These are phyloP conservation scores for Amylostereum areolatum DNA, from an alignment of 1,284 basidiomycete species.

Conservation along the genomic window DNA sequence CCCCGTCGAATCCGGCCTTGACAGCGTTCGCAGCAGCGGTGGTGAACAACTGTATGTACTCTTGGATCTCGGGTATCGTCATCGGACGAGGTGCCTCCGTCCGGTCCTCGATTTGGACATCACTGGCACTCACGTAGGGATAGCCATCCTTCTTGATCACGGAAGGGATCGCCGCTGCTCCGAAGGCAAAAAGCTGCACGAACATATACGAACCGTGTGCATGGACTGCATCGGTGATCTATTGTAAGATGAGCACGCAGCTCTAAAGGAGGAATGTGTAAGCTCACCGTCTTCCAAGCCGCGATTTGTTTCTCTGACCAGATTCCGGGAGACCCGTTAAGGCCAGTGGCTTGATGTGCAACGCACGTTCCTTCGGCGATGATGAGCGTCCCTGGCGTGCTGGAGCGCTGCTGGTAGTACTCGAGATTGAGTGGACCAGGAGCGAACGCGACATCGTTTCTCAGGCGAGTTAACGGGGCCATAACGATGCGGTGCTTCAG, in stretches of 20 bases:
- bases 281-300: slow-evolving; percentile 39
- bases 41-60: slow-evolving; percentile 32
- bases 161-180: slow-evolving; percentile 29
- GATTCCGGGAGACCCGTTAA: slow-evolving; percentile 32
- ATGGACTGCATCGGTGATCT: slow-evolving; percentile 23
- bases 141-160: slow-evolving; percentile 23
- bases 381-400: slow-evolving; percentile 36
- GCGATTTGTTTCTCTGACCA: slow-evolving; percentile 37
- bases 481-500: slow-evolving; percentile 40
- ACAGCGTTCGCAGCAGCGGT: slow-evolving; percentile 36
- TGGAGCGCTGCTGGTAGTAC: slow-evolving; percentile 42
- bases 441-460: slow-evolving; percentile 22
- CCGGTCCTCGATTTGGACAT: slow-evolving; percentile 31
- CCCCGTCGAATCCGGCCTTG: slow-evolving; percentile 41
- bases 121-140: slow-evolving; percentile 32
- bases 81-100: slow-evolving; percentile 21
- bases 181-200: slow-evolving; percentile 42
- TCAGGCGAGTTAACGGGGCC: slow-evolving; percentile 38
- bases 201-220: slow-evolving; percentile 33
- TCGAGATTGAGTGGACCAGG: slow-evolving; percentile 26
- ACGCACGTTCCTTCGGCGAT: slow-evolving; percentile 43
- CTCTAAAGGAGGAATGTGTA: background rate
- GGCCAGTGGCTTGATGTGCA: slow-evolving; percentile 29
- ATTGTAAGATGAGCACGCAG: background rate
- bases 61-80: slow-evolving; percentile 30